These are phyloP conservation scores for Ophiostoma australiae DNA, from an alignment of 2,329 filamentous ascomycete species.

Conservation along the genomic window DNA sequence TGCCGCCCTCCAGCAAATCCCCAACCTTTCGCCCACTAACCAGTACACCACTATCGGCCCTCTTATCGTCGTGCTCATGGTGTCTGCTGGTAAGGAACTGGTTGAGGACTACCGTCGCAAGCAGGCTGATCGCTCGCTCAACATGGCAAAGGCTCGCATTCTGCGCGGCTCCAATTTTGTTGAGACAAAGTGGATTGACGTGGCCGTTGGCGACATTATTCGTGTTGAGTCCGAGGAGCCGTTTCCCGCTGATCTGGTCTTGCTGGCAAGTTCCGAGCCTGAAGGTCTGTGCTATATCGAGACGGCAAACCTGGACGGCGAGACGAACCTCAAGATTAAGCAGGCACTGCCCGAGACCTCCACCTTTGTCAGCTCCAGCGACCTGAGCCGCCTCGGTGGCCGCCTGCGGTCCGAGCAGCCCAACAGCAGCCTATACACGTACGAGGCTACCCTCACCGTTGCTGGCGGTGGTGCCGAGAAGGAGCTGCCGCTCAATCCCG, in stretches of 20 bases:
- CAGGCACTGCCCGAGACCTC: constrained; percentile 92
- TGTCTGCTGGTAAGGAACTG: constrained; percentile 93
- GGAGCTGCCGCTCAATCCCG: constrained; percentile 81
- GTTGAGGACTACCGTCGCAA: constrained; percentile 91
- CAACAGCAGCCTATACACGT: constrained; percentile 97
- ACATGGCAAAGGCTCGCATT: constrained; percentile 79
- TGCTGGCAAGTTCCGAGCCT: constrained; percentile 91
- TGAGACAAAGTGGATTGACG: constrained; percentile 88
- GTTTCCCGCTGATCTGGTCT: constrained; percentile 87
- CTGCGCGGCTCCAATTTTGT: constrained; percentile 78
- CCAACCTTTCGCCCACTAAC: constrained; percentile 90
- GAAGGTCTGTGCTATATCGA: constrained; percentile 98
- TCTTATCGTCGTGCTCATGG: constrained; percentile 79
- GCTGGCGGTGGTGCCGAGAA: constrained; percentile 87
- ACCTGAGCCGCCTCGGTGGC: constrained; percentile 79
- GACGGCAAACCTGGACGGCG: constrained; percentile 93
- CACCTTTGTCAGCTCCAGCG: constrained; percentile 76
- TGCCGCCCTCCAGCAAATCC: constrained; percentile 88
- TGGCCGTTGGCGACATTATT: constrained; percentile 86
- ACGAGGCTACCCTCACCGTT: constrained; percentile 92
- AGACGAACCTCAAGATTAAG: constrained; percentile 98
- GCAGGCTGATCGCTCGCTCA: constrained; percentile 77
- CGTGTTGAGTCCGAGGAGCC: constrained; percentile 91
- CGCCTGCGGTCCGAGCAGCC: constrained; percentile 91
- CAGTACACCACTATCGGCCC: constrained; percentile 93